phyloP scores from a whole-genome alignment of 345 rosid species.

The Corchorus olitorius region DNA sequence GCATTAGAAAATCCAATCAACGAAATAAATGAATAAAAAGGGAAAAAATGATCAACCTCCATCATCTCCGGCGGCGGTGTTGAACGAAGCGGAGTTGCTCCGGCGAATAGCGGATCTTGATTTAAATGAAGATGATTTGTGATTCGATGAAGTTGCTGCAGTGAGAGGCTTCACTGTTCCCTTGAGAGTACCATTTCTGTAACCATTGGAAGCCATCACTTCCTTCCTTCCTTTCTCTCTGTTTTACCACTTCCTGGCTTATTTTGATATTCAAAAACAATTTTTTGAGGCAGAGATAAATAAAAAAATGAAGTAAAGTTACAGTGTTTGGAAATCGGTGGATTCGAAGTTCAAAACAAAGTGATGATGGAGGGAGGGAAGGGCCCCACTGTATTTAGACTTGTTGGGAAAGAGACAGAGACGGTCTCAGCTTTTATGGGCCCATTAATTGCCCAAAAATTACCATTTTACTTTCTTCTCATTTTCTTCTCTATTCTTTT shows the following conservation, averaged over 20 bases:
- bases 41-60: slow-evolving; percentile 52
- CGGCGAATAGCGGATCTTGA: slow-evolving; percentile 71
- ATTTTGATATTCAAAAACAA: neutral
- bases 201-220: slow-evolving; percentile 57
- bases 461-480: slow-evolving; percentile 9
- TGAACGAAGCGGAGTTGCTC: slow-evolving; percentile 50
- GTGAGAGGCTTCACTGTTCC: slow-evolving; percentile 47
- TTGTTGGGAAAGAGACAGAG: slow-evolving; percentile 30
- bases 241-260: neutral
- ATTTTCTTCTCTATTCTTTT: neutral
- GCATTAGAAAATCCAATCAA: neutral
- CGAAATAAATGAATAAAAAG: neutral
- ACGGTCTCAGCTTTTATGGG: slow-evolving; percentile 25
- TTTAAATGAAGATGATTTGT: slow-evolving; percentile 74
- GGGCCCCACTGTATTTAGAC: slow-evolving; percentile 26
- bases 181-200: slow-evolving; percentile 57
- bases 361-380: slow-evolving; percentile 15
- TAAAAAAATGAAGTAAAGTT: neutral
- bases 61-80: slow-evolving; percentile 42
- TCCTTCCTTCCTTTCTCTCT: neutral
- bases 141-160: slow-evolving; percentile 45
- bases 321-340: slow-evolving; percentile 16
- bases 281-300: neutral
- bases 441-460: slow-evolving; percentile 19
- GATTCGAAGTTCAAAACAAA: slow-evolving; percentile 38